These are phyloP conservation scores for Leishmania tropica DNA, from an alignment of 208 protist species.

Conservation along the genomic window DNA sequence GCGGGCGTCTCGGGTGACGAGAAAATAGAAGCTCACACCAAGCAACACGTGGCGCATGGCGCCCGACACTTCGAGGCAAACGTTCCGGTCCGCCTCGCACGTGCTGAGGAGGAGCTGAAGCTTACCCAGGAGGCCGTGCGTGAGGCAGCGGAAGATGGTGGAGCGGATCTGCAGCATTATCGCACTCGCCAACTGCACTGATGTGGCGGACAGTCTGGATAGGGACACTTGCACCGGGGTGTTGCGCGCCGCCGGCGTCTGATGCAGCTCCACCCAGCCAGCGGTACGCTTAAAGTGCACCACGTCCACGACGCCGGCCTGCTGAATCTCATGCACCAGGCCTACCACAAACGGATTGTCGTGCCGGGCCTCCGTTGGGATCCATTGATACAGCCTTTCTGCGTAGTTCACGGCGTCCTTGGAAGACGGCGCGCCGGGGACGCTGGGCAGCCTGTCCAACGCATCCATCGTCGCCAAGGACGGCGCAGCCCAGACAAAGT, in stretches of 20 bases:
- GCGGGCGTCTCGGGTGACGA: slow-evolving; percentile 36
- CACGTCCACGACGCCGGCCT: slow-evolving; percentile 60
- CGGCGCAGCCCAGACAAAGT: slow-evolving; percentile 42
- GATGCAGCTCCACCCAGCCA: slow-evolving; percentile 73
- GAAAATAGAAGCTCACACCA: slow-evolving; percentile 42
- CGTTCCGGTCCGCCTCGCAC: slow-evolving; percentile 19
- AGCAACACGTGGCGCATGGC: slow-evolving; percentile 42
- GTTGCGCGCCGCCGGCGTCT: slow-evolving; percentile 38
- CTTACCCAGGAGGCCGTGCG: slow-evolving; percentile 22
- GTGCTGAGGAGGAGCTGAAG: slow-evolving; percentile 18
- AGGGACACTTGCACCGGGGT: slow-evolving; percentile 20
- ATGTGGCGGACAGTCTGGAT: slow-evolving; percentile 23
- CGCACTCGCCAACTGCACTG: slow-evolving; percentile 24
- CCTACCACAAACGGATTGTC: slow-evolving; percentile 40
- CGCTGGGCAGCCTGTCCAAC: slow-evolving; percentile 7
- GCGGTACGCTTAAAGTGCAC: slow-evolving; percentile 61
- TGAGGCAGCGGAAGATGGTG: slow-evolving; percentile 35
- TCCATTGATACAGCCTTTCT: slow-evolving; percentile 27
- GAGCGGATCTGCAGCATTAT: slow-evolving; percentile 22
- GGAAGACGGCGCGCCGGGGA: not conserved
- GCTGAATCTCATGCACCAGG: slow-evolving; percentile 59
- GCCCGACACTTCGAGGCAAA: slow-evolving; percentile 30
- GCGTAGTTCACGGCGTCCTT: slow-evolving; percentile 8
- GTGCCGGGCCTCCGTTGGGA: slow-evolving; percentile 22
- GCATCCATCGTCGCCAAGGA: slow-evolving; percentile 23